Evolutionary conservation across 2,329 filamentous ascomycete genomes (phyloP).

Genomic region (Alternaria gansuensis): DNA sequence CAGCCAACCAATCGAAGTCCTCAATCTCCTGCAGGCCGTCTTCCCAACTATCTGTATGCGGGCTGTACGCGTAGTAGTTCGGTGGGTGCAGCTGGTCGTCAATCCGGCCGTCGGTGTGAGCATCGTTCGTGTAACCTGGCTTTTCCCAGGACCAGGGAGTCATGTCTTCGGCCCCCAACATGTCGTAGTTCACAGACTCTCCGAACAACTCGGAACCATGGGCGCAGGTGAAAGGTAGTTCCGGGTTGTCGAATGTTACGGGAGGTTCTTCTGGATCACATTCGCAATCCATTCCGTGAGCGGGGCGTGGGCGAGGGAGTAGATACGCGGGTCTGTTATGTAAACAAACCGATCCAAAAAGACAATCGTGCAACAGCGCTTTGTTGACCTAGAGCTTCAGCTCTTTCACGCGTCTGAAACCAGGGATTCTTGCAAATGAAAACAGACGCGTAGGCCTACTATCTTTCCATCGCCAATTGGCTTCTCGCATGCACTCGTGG

Average conservation of each 20-base stretch:
- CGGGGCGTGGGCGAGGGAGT: background rate
- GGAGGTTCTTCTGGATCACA: background rate
- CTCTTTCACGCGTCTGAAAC: background rate
- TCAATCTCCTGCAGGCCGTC: constrained; percentile 37
- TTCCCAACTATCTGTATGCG: constrained; percentile 25
- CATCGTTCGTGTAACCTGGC: constrained; percentile 11
- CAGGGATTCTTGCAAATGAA: background rate
- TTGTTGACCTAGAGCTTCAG: background rate
- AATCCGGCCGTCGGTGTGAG: constrained; percentile 15
- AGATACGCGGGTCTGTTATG: background rate
- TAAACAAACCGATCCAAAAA: constrained; percentile 5
- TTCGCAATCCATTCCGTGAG: background rate
- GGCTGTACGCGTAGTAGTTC: constrained; percentile 20
- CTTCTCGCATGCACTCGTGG: background rate
- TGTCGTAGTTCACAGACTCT: background rate
- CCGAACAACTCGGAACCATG: background rate
- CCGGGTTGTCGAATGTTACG: background rate
- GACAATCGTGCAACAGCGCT: constrained; percentile 21
- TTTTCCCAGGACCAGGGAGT: constrained; percentile 10
- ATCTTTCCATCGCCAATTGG: background rate
- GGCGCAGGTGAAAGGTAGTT: background rate
- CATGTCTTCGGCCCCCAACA: background rate
- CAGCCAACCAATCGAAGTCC: constrained; percentile 34
- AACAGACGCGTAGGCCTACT: background rate
- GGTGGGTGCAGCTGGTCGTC: constrained; percentile 15